A percentile compares a stretch with the other conserved stretches of the same genome.
These are phyloP conservation scores for Alternaria ethzedia DNA, from an alignment of 2,329 filamentous ascomycete genomes.

Conservation along the genomic window DNA sequence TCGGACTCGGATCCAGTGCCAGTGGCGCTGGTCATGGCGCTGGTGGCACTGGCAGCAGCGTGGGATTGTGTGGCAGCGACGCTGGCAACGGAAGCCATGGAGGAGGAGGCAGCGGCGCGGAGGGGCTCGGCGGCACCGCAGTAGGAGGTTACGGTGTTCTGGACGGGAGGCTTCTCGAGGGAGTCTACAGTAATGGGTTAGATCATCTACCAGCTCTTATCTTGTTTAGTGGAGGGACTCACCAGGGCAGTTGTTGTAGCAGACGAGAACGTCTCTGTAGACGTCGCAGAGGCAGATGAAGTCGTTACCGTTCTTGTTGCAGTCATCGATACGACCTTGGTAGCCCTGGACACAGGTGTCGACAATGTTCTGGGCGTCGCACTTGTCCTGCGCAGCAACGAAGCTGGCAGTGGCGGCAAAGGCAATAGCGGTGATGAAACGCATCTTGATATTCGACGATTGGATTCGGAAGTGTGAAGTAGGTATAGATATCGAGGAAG, in stretches of 20 bases:
- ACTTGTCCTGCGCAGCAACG: slow-evolving; percentile 49
- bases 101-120: slow-evolving; percentile 26
- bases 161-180: slow-evolving; percentile 38
- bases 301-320: slow-evolving; percentile 53
- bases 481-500: neutral
- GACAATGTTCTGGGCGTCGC: slow-evolving; percentile 55
- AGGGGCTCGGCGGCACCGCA: slow-evolving; percentile 53
- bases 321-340: slow-evolving; percentile 52
- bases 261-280: slow-evolving; percentile 61
- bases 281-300: slow-evolving; percentile 65
- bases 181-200: slow-evolving; percentile 36
- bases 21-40: slow-evolving; percentile 1
- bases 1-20: neutral
- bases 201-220: neutral
- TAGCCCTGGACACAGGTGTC: slow-evolving; percentile 55
- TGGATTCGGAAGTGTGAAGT: neutral
- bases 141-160: slow-evolving; percentile 46
- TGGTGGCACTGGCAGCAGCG: slow-evolving; percentile 8
- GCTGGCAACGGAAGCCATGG: slow-evolving; percentile 22
- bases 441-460: slow-evolving; percentile 32
- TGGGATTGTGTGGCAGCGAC: slow-evolving; percentile 28
- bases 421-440: slow-evolving; percentile 37
- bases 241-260: slow-evolving; percentile 69
- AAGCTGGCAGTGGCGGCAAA: slow-evolving; percentile 43
- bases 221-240: neutral